A percentile compares a stretch with the other conserved stretches of the same genome.
These are phyloP conservation scores for Penicillium psychrofluorescens DNA, from an alignment of 495 filamentous ascomycete species.

Conservation along the genomic window DNA sequence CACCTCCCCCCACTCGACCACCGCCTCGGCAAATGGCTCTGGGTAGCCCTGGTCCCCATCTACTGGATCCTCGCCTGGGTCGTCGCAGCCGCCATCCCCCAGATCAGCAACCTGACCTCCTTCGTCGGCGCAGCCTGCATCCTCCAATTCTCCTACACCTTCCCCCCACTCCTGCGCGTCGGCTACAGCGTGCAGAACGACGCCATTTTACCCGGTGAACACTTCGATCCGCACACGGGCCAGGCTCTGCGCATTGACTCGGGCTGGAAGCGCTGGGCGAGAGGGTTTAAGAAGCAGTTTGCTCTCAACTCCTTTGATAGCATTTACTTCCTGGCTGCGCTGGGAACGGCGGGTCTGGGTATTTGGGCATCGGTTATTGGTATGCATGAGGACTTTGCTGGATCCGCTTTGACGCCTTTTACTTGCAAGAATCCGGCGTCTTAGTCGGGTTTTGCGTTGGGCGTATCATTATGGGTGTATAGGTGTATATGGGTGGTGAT, in stretches of 20 bases:
- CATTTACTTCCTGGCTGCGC: slow-evolving; percentile 21
- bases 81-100: slow-evolving; percentile 40
- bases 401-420: slow-evolving; percentile 7
- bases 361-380: slow-evolving; percentile 22
- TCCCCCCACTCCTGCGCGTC: slow-evolving; percentile 37
- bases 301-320: slow-evolving; percentile 28
- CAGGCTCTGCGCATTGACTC: slow-evolving; percentile 23
- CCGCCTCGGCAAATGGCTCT: slow-evolving; percentile 41
- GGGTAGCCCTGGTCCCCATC: slow-evolving; percentile 42
- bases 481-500: too few relatives aligned
- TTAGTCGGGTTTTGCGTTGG: neutral
- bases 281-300: slow-evolving; percentile 29
- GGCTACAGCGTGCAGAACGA: slow-evolving; percentile 36
- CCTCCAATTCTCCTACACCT: slow-evolving; percentile 42
- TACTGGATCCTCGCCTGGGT: slow-evolving; percentile 48
- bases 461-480: too few relatives aligned
- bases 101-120: slow-evolving; percentile 32
- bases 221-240: slow-evolving; percentile 38
- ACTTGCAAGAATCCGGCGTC: slow-evolving; percentile 13
- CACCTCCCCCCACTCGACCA: slow-evolving; percentile 39
- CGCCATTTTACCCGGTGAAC: slow-evolving; percentile 33
- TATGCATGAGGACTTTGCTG: slow-evolving; percentile 15
- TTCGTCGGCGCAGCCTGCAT: slow-evolving; percentile 40
- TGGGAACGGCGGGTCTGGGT: slow-evolving; percentile 18
- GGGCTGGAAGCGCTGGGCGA: slow-evolving; percentile 33